Conservation (phyloP, 257 asterid species). For the Solanum boliviense region DNA sequence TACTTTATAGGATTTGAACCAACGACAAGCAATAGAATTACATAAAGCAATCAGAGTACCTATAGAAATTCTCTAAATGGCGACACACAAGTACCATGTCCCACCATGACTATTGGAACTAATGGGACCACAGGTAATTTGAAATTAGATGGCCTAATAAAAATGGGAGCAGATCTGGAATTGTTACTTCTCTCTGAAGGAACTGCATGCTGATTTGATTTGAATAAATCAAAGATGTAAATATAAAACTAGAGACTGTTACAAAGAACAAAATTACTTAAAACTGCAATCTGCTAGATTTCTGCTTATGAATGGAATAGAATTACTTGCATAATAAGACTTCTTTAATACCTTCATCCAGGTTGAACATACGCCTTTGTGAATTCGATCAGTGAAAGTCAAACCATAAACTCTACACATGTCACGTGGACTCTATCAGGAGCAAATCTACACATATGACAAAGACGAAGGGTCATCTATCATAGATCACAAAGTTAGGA, state of each 20-base stretch:
- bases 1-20: neutral
- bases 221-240: neutral
- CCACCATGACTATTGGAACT: constrained; percentile 56
- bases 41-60: constrained; percentile 12
- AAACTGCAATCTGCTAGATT: neutral
- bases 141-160: constrained; percentile 60
- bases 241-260: neutral
- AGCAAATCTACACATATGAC: constrained; percentile 35
- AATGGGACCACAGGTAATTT: constrained; percentile 57
- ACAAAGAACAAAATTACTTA: neutral
- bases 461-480: neutral
- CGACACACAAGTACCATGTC: constrained; percentile 78
- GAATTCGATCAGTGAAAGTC: constrained; percentile 66
- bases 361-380: constrained; percentile 72
- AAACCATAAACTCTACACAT: constrained; percentile 52
- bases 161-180: constrained; percentile 55
- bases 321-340: neutral
- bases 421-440: constrained; percentile 58
- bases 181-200: constrained; percentile 35
- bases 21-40: neutral
- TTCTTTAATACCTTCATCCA: constrained; percentile 57
- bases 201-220: constrained; percentile 36
- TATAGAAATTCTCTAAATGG: constrained; percentile 70
- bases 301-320: neutral
- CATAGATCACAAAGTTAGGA: neutral